These are phyloP conservation scores for Aspergillus piperis DNA, from an alignment of 2,329 filamentous ascomycete genomes.

Conservation along the genomic window DNA sequence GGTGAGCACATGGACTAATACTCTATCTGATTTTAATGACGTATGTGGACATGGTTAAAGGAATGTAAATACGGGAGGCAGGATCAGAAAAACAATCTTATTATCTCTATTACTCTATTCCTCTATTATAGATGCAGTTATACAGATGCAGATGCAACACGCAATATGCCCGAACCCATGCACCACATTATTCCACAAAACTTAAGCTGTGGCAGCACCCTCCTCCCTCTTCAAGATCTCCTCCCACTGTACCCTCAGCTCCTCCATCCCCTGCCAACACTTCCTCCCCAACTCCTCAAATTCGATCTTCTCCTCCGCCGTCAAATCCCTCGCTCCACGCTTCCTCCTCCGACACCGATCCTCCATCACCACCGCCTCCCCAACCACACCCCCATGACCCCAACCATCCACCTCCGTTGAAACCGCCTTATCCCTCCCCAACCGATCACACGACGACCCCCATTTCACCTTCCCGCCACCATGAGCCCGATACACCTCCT, in stretches of 20 bases:
- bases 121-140: background rate
- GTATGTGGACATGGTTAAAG: constrained; percentile 33
- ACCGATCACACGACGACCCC: constrained; percentile 70
- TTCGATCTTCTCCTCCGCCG: constrained; percentile 40
- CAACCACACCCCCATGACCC: constrained; percentile 64
- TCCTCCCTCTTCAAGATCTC: constrained; percentile 36
- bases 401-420: constrained; percentile 84
- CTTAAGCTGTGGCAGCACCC: background rate
- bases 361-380: constrained; percentile 53
- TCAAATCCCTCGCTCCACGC: constrained; percentile 59
- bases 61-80: constrained; percentile 39
- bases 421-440: constrained; percentile 63
- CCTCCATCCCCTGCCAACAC: constrained; percentile 48
- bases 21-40: constrained; percentile 38
- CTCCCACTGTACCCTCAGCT: constrained; percentile 44
- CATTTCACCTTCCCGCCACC: constrained; percentile 70
- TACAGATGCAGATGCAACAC: background rate
- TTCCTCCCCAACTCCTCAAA: constrained; percentile 45
- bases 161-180: background rate
- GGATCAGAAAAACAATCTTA: constrained; percentile 13
- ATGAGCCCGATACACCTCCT: constrained; percentile 57
- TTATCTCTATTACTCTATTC: background rate
- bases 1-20: constrained; percentile 30
- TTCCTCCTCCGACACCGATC: constrained; percentile 60
- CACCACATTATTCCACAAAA: background rate